These are phyloP conservation scores for Acarospora socialis DNA, from an alignment of 2,329 filamentous ascomycete species.

Conservation along the genomic window DNA sequence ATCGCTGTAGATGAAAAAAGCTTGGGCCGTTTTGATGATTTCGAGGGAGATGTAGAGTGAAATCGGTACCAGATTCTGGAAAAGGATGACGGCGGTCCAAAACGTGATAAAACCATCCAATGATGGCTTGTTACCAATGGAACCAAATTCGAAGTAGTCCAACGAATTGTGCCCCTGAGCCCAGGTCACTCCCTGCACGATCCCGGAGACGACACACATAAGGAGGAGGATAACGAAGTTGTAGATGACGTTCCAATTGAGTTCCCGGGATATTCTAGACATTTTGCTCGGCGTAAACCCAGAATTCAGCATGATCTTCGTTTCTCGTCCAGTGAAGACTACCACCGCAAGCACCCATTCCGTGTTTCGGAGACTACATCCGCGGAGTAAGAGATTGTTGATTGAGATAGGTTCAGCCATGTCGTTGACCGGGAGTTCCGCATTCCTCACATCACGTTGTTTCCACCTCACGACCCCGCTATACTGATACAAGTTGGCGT, in stretches of 20 bases:
- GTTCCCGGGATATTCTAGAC: conserved; percentile 73
- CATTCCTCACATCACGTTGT: conserved; percentile 52
- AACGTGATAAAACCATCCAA: conserved; percentile 92
- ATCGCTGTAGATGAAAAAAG: conserved; percentile 95
- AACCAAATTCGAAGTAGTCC: conserved; percentile 71
- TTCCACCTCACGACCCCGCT: conserved; percentile 80
- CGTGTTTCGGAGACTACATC: conserved; percentile 86
- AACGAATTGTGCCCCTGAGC: conserved; percentile 58
- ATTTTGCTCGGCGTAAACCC: conserved; percentile 92
- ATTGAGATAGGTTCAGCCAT: conserved; percentile 91
- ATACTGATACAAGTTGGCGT: conserved; percentile 91
- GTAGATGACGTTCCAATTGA: conserved; percentile 96
- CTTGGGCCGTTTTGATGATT: conserved; percentile 84
- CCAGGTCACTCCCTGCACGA: conserved; percentile 79
- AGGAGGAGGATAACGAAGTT: conserved; percentile 82
- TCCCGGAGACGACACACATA: conserved; percentile 77
- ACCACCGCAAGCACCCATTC: conserved; percentile 92
- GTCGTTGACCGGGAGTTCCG: conserved; percentile 48
- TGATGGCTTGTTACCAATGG: conserved; percentile 58
- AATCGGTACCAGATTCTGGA: conserved; percentile 97
- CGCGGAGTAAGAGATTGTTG: conserved; percentile 87
- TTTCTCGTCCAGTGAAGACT: conserved; percentile 87
- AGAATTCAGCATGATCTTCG: conserved; percentile 98
- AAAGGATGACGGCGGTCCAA: conserved; percentile 86
- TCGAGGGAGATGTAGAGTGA: conserved; percentile 95